Conservation (phyloP, 306 rosid genomes). For the Astragalus membranaceus region DNA sequence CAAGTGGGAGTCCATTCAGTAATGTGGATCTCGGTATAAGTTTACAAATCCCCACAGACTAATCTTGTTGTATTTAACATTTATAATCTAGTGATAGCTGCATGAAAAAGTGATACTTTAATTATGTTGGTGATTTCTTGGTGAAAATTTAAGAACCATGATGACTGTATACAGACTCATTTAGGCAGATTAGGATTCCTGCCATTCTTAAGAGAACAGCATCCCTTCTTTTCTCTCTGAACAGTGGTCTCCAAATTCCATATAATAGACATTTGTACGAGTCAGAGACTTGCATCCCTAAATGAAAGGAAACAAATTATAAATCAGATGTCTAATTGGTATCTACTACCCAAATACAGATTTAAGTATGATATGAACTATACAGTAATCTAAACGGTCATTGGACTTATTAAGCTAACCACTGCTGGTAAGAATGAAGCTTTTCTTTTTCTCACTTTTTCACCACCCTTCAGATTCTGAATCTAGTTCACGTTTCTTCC, state of each 20-base stretch:
- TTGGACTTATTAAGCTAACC: neutral
- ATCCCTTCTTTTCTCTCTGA: neutral
- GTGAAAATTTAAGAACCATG: neutral
- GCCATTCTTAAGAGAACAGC: neutral
- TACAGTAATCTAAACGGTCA: neutral
- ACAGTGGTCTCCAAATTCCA: neutral
- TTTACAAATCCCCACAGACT: neutral
- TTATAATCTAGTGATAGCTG: neutral
- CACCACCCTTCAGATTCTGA: neutral
- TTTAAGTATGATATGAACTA: neutral
- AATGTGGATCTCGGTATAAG: constrained; percentile 77
- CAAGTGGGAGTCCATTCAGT: constrained; percentile 98
- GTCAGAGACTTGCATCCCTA: neutral
- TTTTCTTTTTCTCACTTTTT: neutral
- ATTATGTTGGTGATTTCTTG: neutral
- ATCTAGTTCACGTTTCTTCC: constrained; percentile 2
- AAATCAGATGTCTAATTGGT: neutral
- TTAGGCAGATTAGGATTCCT: constrained; percentile 3
- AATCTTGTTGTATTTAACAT: neutral
- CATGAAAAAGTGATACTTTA: neutral
- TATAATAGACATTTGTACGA: neutral
- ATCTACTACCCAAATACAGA: neutral
- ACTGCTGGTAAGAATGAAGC: neutral
- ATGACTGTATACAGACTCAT: neutral
- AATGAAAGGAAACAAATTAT: neutral